Conservation (phyloP, 2,329 filamentous ascomycete species). For the Berkeleyomyces rouxiae region DNA sequence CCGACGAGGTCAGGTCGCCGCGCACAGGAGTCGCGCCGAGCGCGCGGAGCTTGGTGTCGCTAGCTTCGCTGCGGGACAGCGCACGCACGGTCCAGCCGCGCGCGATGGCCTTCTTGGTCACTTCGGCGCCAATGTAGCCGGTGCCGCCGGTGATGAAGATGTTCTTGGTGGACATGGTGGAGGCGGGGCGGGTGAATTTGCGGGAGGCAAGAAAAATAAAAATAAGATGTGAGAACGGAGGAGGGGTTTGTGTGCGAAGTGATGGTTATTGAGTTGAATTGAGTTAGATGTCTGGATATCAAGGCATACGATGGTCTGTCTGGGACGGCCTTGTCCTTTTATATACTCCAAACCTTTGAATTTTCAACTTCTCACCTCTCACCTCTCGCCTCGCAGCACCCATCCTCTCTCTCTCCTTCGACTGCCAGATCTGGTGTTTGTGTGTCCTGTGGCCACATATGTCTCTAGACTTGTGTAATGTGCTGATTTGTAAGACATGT, state of each 20-base stretch:
- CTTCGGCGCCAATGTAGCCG: slow-evolving; percentile 24
- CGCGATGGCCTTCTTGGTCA: slow-evolving; percentile 22
- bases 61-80: slow-evolving; percentile 24
- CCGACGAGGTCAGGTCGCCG: slow-evolving; percentile 24
- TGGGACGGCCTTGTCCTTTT: not conserved
- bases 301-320: not conserved
- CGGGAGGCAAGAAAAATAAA: not conserved
- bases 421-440: not conserved
- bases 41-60: slow-evolving; percentile 22
- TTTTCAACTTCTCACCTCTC: not conserved
- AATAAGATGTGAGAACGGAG: not conserved
- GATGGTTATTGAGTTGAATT: not conserved
- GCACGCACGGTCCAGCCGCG: slow-evolving; percentile 26
- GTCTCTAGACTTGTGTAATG: not conserved
- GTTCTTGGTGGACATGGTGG: slow-evolving; percentile 3
- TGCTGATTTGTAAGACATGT: not conserved
- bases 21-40: slow-evolving; percentile 25
- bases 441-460: not conserved
- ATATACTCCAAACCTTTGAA: not conserved
- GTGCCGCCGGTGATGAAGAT: slow-evolving; percentile 26
- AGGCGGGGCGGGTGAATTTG: not conserved
- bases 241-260: not conserved
- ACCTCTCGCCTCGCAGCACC: too few species aligned
- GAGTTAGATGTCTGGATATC: not conserved
- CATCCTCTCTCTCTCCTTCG: not conserved